A percentile compares a stretch with the other conserved stretches of the same genome.
Evolutionary conservation across 495 filamentous ascomycete genomes (phyloP).

Genomic region (Copromyces sp.): DNA sequence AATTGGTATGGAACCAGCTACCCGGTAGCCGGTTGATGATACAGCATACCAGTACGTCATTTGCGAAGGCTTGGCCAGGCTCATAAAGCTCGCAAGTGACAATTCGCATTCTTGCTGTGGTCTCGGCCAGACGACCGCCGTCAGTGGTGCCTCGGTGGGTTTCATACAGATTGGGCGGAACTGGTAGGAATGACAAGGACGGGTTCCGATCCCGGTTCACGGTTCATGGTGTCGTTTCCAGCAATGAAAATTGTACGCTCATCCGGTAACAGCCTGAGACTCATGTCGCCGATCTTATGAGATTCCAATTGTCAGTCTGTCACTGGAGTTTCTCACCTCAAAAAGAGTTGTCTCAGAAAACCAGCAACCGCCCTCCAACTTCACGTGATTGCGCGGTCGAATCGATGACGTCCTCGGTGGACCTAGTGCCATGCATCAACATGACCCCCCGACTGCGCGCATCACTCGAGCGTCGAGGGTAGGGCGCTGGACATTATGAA

Average conservation of each 20-base stretch:
- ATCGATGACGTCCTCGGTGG: not conserved
- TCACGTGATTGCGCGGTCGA: not conserved
- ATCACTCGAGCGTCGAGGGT: not conserved
- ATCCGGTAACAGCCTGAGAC: not conserved
- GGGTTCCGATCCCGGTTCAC: not conserved
- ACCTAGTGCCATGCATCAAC: not conserved
- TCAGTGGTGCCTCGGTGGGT: not conserved
- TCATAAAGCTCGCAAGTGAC: not conserved
- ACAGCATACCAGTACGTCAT: not conserved
- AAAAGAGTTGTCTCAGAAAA: not conserved
- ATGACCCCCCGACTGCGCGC: not conserved
- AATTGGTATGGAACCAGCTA: not conserved
- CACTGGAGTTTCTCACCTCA: not conserved
- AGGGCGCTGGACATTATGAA: not conserved
- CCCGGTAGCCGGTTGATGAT: not conserved
- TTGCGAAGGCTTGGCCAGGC: not conserved
- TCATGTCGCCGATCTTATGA: not conserved
- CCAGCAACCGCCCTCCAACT: not conserved
- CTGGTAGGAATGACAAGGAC: not conserved
- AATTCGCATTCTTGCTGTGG: not conserved
- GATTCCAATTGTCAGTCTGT: not conserved
- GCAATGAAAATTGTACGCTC: not conserved
- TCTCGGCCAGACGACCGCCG: not conserved
- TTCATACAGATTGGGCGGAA: not conserved
- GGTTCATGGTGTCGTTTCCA: not conserved